These are phyloP conservation scores for Fraxinus xanthoxyloides DNA, from an alignment of 305 asterid species.

Conservation along the genomic window DNA sequence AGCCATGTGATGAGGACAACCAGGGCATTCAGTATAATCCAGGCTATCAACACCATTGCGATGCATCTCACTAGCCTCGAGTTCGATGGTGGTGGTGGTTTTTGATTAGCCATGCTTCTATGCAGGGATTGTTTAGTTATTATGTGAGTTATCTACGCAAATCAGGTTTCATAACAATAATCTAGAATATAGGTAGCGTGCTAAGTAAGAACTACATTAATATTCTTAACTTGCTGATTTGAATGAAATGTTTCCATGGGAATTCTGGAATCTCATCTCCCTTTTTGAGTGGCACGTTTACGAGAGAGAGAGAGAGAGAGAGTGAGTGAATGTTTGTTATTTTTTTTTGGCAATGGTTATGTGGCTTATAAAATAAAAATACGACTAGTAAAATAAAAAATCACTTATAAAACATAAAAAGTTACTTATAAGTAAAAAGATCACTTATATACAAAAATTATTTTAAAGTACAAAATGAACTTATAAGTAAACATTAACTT, in stretches of 20 bases:
- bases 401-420: neutral
- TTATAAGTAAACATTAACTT: no score
- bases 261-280: neutral
- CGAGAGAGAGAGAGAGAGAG: neutral
- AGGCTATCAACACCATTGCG: slow-evolving; percentile 23
- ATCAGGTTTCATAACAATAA: neutral
- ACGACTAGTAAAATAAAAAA: neutral
- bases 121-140: neutral
- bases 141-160: neutral
- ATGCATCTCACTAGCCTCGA: slow-evolving; percentile 18
- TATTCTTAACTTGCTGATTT: neutral
- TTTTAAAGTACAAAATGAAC: neutral
- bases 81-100: neutral
- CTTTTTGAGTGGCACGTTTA: neutral
- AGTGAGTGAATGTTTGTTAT: no score
- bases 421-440: neutral
- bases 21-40: slow-evolving; percentile 30
- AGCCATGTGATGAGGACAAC: slow-evolving; percentile 40
- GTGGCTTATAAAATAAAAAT: neutral
- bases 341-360: neutral
- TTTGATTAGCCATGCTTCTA: neutral
- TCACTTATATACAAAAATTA: no score
- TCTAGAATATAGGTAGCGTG: neutral
- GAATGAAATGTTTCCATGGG: neutral
- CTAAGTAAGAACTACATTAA: neutral